Percentiles rank a stretch among this genome's conserved stretches.
Conservation (phyloP, 2,329 filamentous ascomycete genomes). For the Phaeosphaeriaceae sp. region DNA sequence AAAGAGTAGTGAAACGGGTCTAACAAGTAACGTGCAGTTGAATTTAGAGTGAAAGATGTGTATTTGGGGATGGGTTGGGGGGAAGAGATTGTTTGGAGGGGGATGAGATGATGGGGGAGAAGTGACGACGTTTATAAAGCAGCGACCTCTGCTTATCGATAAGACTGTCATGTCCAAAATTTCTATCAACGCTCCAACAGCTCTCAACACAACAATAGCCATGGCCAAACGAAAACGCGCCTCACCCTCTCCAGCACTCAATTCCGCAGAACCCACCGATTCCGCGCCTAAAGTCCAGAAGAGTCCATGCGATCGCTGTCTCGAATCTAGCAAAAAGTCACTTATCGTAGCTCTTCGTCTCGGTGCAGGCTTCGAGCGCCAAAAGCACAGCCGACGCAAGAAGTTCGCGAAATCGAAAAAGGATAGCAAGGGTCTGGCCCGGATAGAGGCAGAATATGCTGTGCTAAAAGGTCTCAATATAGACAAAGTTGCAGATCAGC, state of each 20-base stretch:
- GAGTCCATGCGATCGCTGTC: conserved; percentile 48
- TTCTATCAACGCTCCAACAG: conserved; percentile 6
- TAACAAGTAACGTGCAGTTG: no score
- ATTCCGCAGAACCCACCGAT: conserved; percentile 4
- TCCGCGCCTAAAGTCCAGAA: conserved; percentile 23
- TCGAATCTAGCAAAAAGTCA: conserved; percentile 63
- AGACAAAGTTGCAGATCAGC: conserved; percentile 56
- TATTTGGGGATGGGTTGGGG: no score
- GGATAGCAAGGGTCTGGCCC: conserved; percentile 56
- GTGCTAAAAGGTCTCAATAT: conserved; percentile 65
- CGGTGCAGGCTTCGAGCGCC: conserved; percentile 78
- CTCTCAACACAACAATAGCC: conserved; percentile 2
- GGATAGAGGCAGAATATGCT: conserved; percentile 68
- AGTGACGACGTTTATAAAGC: no score
- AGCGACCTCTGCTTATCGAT: conserved; percentile 12
- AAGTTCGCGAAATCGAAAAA: conserved; percentile 59
- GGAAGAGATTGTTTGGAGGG: no score
- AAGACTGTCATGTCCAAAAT: conserved; percentile 14
- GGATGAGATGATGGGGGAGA: no score
- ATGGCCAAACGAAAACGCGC: conserved; percentile 47
- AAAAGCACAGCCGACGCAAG: conserved; percentile 70
- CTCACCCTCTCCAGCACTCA: conserved; percentile 14
- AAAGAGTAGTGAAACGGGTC: no score
- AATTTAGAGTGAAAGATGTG: no score
- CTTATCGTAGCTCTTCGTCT: conserved; percentile 70